Base-by-base conservation (phyloP, 176 grass and related monocot species). In the Saccharum officinarum region DNA sequence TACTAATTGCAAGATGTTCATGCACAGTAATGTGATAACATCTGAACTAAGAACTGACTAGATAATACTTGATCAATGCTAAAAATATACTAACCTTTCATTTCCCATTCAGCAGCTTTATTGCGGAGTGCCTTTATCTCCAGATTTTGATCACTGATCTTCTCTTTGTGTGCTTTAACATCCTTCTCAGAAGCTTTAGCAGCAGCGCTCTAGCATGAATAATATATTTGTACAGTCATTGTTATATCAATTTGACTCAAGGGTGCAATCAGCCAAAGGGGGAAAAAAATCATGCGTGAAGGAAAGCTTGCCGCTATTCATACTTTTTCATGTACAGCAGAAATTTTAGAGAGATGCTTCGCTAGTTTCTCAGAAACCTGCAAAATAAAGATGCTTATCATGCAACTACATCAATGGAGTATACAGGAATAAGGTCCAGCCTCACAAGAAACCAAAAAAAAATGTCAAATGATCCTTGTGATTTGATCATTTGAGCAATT, bases 101-200 rank as follows among this genome's bases (percentile, higher is more conserved):
- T 40, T 88, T 98, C 69, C 89, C 79, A 79, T 82, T 98, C 93
- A 85, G 88, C 65, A 75, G 76, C 55, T 78, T 89, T 92, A 40
- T 88, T 66, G 12, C 72, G 91, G 67, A 95, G 84, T 33, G 83
- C 47, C 81, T 75, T 81, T 17, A 89, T 76, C 50, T 86, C 76
- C 39, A 87, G 46, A 72, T 42, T 82, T 79, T 87, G 77, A 71
- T 92, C 91, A 71, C 71, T 88, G 71, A 93, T 82, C 80, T 95
- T 93, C 69, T 78, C 77, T 77, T 92, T 98, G 22, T 80, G 69
- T 74, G 87, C 75, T 83, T 98, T 98, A 23, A 92, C 86, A 81
- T 94, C 91, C 86, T 92, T 98, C 86, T 98, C 96, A 42, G 87
- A n/a, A 64, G 73, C 71, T 94, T 92, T 95, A 73, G 86, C 80